Percentiles rank a stretch among this genome's conserved stretches.
Evolutionary conservation across 1,139 yeast species (phyloP).

Genomic region (Yamadazyma atlantica): DNA sequence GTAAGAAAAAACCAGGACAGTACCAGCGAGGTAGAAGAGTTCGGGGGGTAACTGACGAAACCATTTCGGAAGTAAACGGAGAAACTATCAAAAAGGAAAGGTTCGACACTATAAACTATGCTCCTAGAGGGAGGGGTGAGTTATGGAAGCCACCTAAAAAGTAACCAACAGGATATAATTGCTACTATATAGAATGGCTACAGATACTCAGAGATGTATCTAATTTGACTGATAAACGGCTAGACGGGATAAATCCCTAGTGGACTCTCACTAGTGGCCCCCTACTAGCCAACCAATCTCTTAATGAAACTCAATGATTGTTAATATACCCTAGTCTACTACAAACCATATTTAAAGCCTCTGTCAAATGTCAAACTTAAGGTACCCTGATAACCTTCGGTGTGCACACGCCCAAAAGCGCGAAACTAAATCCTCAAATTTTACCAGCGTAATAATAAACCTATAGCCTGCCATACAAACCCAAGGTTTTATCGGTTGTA

Average conservation of each 20-base stretch:
- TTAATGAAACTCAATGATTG: too few relatives aligned
- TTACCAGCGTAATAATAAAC: neutral
- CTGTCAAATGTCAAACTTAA: too few relatives aligned
- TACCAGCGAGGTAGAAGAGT: constrained; percentile 1
- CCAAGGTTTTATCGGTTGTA: neutral
- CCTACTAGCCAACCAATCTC: too few relatives aligned
- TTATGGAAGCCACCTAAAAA: constrained; percentile 46
- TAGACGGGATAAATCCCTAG: too few relatives aligned
- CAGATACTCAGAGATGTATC: too few relatives aligned
- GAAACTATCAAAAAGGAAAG: constrained; percentile 37
- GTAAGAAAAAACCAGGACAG: neutral
- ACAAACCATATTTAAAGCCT: too few relatives aligned
- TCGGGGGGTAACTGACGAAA: constrained; percentile 20
- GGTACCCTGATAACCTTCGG: neutral
- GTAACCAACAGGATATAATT: neutral
- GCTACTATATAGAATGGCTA: too few relatives aligned
- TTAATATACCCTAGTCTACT: too few relatives aligned
- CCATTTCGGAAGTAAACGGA: constrained; percentile 20
- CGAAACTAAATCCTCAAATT: neutral
- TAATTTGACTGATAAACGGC: too few relatives aligned
- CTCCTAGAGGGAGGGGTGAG: constrained; percentile 54
- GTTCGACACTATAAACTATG: constrained; percentile 48
- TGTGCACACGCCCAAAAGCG: neutral
- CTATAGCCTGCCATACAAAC: neutral
- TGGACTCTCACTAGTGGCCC: too few relatives aligned